Base-by-base conservation (phyloP, 495 filamentous ascomycete species). In the Xylaria grammica region DNA sequence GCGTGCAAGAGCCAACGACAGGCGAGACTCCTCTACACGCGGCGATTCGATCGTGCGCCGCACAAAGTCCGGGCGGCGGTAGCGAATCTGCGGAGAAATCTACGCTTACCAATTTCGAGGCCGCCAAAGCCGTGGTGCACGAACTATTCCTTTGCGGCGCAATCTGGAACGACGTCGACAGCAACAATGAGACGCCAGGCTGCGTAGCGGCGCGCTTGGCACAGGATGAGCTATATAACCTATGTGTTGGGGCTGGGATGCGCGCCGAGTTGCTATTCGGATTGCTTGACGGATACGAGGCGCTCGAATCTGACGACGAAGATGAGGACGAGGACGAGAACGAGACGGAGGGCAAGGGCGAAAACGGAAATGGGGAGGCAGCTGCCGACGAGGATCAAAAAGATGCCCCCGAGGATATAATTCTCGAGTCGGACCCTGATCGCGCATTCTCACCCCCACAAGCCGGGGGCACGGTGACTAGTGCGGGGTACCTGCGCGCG, bases 101-200 rank as follows among this genome's bases (percentile, higher is more conserved):
- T 13, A 38, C 26, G 17, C 53, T 60, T 24, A 70, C 69, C 55
- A 78, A 80, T n/a, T 69, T 67, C 7, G 81, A 89, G 48, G 79
- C 79, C 11, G 90, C 85, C 48, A 82, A 76, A 40, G 81, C 87
- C 55, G 92, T 89, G 0, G 82, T 97, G 17, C 84, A 83, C 57
- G 85, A 96, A 68, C 80, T 99, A 26, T 81, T 99, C 55, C 81
- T 93, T 68, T 87, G 91, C 72, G 95, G 95, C 2, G 96, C 91
- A 5, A 97, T 98, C 59, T 99, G 95, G 95, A 99, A 99, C 77
- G 93, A 97, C 74, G 80, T 99, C 3, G 92, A 98, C 68, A 77
- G 80, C 40, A 87, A 90, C 48, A 83, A 90, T 61, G 93, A 98
- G 82, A 99, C 96, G 15, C 94, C 95, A 0, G 95, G 92, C 1